Conservation (phyloP, 164 flowering plant species). For the Macadamia integrifolia region DNA sequence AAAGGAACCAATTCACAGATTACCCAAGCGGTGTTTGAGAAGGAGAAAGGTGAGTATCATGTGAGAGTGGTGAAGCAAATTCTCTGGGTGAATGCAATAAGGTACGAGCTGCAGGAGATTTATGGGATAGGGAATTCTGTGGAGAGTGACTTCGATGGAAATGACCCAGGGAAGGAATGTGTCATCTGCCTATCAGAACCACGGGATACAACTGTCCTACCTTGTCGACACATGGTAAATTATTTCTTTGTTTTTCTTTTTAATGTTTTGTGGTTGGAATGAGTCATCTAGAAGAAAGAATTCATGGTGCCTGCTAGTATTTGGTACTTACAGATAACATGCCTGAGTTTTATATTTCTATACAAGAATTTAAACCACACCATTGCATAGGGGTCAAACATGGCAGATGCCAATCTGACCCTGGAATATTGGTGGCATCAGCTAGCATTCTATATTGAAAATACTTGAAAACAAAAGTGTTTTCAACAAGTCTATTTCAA, state of each 20-base stretch:
- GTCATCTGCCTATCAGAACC: constrained; percentile 97
- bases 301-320: too few relatives aligned
- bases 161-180: constrained; percentile 94
- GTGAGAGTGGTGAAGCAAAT: constrained; percentile 86
- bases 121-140: constrained; percentile 95
- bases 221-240: constrained; percentile 98
- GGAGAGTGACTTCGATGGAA: constrained; percentile 66
- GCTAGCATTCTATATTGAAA: too few relatives aligned
- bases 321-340: too few relatives aligned
- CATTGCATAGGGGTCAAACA: too few relatives aligned
- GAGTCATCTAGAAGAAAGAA: too few relatives aligned
- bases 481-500: not conserved
- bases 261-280: too few relatives aligned
- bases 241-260: not conserved
- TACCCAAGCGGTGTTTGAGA: constrained; percentile 79
- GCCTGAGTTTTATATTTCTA: too few relatives aligned
- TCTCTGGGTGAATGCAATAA: constrained; percentile 75
- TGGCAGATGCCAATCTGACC: too few relatives aligned
- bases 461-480: not conserved
- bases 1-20: constrained; percentile 70
- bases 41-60: constrained; percentile 71
- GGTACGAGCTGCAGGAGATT: constrained; percentile 96
- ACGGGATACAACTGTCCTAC: constrained; percentile 95
- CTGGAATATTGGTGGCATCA: too few relatives aligned
- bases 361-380: too few relatives aligned